Evolutionary conservation across 108 stramenopile species (phyloP).

Genomic region (Cyclostephanos tholiformis): DNA sequence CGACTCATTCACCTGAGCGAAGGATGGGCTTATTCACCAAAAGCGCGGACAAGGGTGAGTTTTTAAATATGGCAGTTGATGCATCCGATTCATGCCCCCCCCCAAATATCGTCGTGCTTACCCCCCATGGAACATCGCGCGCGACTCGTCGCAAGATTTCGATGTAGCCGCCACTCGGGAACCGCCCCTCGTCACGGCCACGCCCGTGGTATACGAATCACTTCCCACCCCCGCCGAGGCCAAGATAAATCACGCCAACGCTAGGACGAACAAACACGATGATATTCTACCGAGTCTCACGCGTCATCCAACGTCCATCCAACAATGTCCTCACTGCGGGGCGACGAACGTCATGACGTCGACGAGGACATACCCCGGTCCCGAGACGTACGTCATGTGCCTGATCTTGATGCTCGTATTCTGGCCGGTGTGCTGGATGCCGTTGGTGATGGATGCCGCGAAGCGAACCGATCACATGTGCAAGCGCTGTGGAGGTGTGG

Average conservation of each 20-base stretch:
- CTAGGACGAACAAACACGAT: neutral
- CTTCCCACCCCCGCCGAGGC: neutral
- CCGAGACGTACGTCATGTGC: slow-evolving; percentile 17
- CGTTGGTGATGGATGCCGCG: slow-evolving; percentile 33
- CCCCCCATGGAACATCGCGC: no score
- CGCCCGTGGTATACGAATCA: neutral
- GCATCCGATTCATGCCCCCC: neutral
- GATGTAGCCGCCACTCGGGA: neutral
- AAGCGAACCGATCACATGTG: slow-evolving; percentile 39
- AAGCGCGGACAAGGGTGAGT: slow-evolving; percentile 12
- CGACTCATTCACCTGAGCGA: no score
- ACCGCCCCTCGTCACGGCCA: slow-evolving; percentile 3
- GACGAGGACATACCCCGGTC: slow-evolving; percentile 19
- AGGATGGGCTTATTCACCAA: slow-evolving; percentile 23
- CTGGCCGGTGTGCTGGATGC: slow-evolving; percentile 42
- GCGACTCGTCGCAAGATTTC: slow-evolving; percentile 1
- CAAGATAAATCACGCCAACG: neutral
- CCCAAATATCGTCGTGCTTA: neutral
- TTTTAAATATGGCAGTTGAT: neutral
- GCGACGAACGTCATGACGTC: slow-evolving; percentile 17
- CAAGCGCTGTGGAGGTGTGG: slow-evolving; percentile 9
- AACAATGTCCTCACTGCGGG: slow-evolving; percentile 21
- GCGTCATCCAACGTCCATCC: slow-evolving; percentile 22
- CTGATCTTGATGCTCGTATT: slow-evolving; percentile 19
- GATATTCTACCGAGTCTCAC: neutral